These are phyloP conservation scores for Aegle marmelos DNA, from an alignment of 345 rosid genomes.

Conservation along the genomic window DNA sequence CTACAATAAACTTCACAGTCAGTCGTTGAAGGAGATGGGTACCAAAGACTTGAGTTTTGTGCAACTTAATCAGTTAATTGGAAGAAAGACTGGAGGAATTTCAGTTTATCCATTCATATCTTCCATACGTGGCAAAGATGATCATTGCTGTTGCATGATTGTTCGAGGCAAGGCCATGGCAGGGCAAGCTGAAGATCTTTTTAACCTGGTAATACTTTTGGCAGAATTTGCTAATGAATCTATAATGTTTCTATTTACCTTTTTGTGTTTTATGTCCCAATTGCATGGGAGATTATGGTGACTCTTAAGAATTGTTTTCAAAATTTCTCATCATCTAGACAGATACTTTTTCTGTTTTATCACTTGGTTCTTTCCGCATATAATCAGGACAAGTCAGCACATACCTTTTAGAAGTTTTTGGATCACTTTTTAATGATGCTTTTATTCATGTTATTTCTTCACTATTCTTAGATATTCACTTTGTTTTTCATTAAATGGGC, in stretches of 20 bases:
- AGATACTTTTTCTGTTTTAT: background rate
- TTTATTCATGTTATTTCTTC: background rate
- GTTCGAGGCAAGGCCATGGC: conserved; percentile 98
- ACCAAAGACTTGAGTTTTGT: conserved; percentile 87
- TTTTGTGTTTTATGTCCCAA: background rate
- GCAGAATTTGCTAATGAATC: background rate
- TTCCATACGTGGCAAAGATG: conserved; percentile 68
- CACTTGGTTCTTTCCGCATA: background rate
- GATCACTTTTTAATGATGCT: background rate
- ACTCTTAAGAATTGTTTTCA: conserved; percentile 8
- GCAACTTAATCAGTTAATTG: conserved; percentile 95
- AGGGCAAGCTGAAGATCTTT: conserved; percentile 83
- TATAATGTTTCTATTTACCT: background rate
- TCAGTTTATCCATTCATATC: conserved; percentile 93
- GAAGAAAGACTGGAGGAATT: conserved; percentile 98
- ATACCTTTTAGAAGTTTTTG: background rate
- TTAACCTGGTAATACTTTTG: conserved; percentile 60
- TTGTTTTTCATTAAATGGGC: background rate
- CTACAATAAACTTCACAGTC: conserved; percentile 46
- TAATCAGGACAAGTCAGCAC: background rate
- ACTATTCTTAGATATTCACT: background rate
- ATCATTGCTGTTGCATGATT: conserved; percentile 77
- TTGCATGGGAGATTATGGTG: background rate
- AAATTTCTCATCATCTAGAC: conserved; percentile 4
- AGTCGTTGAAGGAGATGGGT: conserved; percentile 97